phyloP scores from a whole-genome alignment of 2,329 filamentous ascomycete species.

The Cryphonectria naterciae region DNA sequence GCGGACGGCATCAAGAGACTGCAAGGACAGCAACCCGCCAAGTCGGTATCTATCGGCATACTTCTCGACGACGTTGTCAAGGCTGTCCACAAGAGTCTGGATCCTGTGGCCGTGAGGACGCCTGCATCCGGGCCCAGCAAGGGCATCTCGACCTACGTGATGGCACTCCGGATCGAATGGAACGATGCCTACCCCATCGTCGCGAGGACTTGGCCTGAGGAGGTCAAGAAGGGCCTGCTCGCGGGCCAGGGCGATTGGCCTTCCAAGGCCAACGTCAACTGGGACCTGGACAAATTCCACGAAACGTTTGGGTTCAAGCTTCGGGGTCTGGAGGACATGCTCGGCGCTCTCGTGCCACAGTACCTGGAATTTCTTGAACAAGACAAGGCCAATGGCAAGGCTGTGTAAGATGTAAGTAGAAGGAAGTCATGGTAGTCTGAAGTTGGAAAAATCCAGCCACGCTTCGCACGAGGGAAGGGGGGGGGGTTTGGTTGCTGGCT shows the following conservation, averaged over 20 bases:
- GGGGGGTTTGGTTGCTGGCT: background rate
- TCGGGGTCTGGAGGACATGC: slow-evolving; percentile 24
- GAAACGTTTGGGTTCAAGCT: slow-evolving; percentile 23
- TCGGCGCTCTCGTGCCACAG: slow-evolving; percentile 21
- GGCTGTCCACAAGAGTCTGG: slow-evolving; percentile 23
- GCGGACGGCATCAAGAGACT: background rate
- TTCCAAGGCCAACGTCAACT: slow-evolving; percentile 19
- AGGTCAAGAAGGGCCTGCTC: slow-evolving; percentile 26
- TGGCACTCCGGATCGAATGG: slow-evolving; percentile 20
- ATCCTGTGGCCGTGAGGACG: slow-evolving; percentile 21
- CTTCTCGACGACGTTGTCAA: slow-evolving; percentile 21
- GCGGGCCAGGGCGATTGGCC: slow-evolving; percentile 27
- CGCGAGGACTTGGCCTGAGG: slow-evolving; percentile 25
- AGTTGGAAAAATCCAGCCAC: background rate
- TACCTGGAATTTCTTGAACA: slow-evolving; percentile 28
- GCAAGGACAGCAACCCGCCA: background rate
- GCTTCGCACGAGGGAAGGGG: background rate
- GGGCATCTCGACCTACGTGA: slow-evolving; percentile 19
- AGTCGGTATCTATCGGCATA: background rate
- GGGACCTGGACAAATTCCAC: slow-evolving; percentile 9
- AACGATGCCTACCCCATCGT: slow-evolving; percentile 23
- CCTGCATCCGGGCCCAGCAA: slow-evolving; percentile 22
- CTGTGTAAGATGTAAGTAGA: background rate
- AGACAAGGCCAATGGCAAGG: background rate
- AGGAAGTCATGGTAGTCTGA: background rate